Evolutionary conservation across 73 alveolate genomes (phyloP), one percentile per base, ranked within the genome.

Genomic region (Breviolum minutum): DNA sequence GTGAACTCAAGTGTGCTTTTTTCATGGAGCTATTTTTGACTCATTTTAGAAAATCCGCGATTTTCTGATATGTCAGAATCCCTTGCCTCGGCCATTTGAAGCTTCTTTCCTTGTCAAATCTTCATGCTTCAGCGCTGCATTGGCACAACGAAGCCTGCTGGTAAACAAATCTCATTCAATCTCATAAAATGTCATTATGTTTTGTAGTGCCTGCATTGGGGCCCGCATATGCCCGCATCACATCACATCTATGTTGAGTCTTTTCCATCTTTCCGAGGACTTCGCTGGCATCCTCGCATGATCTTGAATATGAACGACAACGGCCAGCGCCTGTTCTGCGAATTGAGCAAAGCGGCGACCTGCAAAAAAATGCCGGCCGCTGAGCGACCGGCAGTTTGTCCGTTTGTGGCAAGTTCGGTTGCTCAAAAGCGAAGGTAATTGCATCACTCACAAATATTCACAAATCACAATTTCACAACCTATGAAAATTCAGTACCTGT

Each of bases 61-160:
- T 68, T 68, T 68, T 40, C 54, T 40, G 54, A 40, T 81, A 40
- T 81, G 30, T 80, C 19, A 26, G 8, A 20, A 30, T 73, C 48
- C 82, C 0, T 11, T 60, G 73, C 92, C 92, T 61, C 92, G 26
- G 73, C 92, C 73, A 54, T 54, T 83, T 11, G 92, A 24, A 8
- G 92, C 92, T n/a, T 83, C 73, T 26, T 61, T 83, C 61, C 73
- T 83, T 32, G 92, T 83, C 74, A 90, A 27, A 19, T 90, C 97
- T 27, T 76, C 83, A 22, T 81, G 97, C 88, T 90, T 90, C 97
- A 90, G 97, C 27, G 97, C 87, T 63, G 97, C 97, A 81, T 90
- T 90, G 74, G 81, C 97, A 76, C 97, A 90, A 76, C 97, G 97
- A 27, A 90, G 97, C 97, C 97, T 90, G 83, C 54, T 22, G 26